Evolutionary conservation across 2,329 filamentous ascomycete genomes (phyloP).

Genomic region (Periconia sp.): DNA sequence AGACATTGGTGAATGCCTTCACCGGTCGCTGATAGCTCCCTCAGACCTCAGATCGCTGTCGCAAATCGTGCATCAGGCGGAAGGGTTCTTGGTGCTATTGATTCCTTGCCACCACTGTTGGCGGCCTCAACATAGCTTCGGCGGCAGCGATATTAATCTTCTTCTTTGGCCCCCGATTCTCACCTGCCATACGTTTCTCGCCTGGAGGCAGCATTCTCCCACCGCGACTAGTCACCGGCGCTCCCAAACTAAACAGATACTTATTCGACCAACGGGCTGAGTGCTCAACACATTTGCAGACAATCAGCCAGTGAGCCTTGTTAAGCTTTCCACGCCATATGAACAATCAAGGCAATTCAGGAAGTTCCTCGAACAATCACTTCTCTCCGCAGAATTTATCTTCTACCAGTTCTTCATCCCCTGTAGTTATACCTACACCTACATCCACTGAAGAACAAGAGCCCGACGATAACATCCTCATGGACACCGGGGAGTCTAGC

Average conservation of each 20-base stretch:
- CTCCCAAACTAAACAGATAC: no score
- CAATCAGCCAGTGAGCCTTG: no score
- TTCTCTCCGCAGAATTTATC: slow-evolving; percentile 17
- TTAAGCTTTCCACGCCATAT: no score
- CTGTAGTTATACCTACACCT: slow-evolving; percentile 30
- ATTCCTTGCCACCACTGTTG: no score
- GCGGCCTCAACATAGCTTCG: no score
- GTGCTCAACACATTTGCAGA: no score
- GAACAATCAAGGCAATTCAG: slow-evolving; percentile 23
- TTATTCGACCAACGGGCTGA: no score
- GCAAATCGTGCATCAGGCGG: slow-evolving; percentile 9
- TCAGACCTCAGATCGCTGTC: slow-evolving; percentile 6
- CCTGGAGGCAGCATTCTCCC: no score
- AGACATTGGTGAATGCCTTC: slow-evolving; percentile 5
- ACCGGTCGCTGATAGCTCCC: slow-evolving; percentile 7
- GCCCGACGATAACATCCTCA: slow-evolving; percentile 21
- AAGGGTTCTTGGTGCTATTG: not conserved
- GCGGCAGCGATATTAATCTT: no score
- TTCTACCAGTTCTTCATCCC: slow-evolving; percentile 30
- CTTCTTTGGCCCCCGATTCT: no score
- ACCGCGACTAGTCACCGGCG: no score
- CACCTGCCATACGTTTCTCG: no score
- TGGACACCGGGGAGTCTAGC: slow-evolving; percentile 11
- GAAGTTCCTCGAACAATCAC: slow-evolving; percentile 11
- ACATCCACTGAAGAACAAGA: slow-evolving; percentile 25